A percentile compares a stretch with the other conserved stretches of the same genome.
Conservation (phyloP, 2,329 filamentous ascomycete genomes). For the Zasmidium cellare region DNA sequence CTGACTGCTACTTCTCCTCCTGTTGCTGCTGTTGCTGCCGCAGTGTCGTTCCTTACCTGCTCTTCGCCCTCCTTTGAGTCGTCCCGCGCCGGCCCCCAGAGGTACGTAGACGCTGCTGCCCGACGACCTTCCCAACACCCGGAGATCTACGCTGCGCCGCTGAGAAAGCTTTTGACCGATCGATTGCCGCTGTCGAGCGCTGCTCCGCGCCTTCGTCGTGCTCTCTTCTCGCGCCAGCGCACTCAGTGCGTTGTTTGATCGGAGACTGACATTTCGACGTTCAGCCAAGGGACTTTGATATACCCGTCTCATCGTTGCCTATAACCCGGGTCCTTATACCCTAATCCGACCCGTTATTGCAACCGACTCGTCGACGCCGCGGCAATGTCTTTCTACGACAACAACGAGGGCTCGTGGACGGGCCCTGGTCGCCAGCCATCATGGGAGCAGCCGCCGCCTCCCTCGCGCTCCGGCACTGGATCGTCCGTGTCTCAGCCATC, state of each 20-base stretch:
- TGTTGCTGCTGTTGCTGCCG: background rate
- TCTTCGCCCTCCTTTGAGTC: background rate
- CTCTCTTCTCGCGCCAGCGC: background rate
- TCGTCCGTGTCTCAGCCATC: conserved; percentile 64
- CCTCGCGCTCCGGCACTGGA: conserved; percentile 72
- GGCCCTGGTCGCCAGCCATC: conserved; percentile 63
- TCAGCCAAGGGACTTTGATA: conserved; percentile 9
- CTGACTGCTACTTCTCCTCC: background rate
- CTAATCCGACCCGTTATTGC: conserved; percentile 9
- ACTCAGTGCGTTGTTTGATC: background rate
- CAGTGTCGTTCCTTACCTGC: background rate
- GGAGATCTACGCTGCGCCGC: background rate
- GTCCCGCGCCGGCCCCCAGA: background rate
- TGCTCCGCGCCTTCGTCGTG: background rate
- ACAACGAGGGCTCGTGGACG: conserved; percentile 59
- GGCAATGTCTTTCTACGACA: conserved; percentile 70
- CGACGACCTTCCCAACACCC: background rate
- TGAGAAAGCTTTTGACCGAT: background rate
- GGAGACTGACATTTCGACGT: background rate
- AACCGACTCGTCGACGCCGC: background rate
- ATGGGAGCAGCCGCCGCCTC: conserved; percentile 66
- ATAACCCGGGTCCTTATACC: conserved; percentile 21
- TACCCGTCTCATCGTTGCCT: conserved; percentile 11
- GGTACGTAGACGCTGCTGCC: background rate
- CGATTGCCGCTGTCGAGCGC: background rate